Evolutionary conservation across 2,329 filamentous ascomycete species (phyloP), one percentile per base, ranked within the genome.

Genomic region (Scleromitrula shiraiana): DNA sequence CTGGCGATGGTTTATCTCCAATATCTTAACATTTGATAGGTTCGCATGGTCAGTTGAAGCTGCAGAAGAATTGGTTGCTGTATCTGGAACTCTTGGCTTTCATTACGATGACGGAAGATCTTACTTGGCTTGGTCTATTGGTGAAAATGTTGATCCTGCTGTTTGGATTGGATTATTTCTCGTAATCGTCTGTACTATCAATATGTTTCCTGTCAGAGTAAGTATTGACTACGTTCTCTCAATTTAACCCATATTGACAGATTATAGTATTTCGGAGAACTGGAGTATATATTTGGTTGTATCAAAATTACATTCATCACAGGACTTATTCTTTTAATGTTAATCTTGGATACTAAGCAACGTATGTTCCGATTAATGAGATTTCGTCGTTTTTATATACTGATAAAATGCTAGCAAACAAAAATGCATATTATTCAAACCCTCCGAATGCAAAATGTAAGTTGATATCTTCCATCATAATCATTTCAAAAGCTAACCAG

Each of bases 121-220:
- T 1, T 59, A 55, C 23, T 41, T 67, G 15, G 59, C 57, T 38
- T 67, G 64, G 64, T 45, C 43, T n/a, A 56, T 60, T 12, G 66
- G 65, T 9, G 59, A 65, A 17, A 56, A 59, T 39, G 61, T 67
- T 14, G 65, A 67, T 46, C 58, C 62, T 45, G 65, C 64, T 2
- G 61, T 69, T 19, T 69, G 67, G 66, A 66, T 68, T 36, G 55
- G 60, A 1, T 52, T 67, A 6, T 67, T 68, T 45, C 49, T 68
- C 20, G 55, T 66, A n/a, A 50, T 67, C 4, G 64, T 65, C 7
- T 56, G 62, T 8, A 50, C 53, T 6, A 58, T 67, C 45, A 68
- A 68, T 46, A 60, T 68, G 56, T 57, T 67, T 33, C 65, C 66
- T 7, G 66, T 67, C 12, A 65, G 59, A 48, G 66, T 67, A 54